These are phyloP conservation scores for Aureobasidium sp. DNA, from an alignment of 2,329 filamentous ascomycete species.

Conservation along the genomic window DNA sequence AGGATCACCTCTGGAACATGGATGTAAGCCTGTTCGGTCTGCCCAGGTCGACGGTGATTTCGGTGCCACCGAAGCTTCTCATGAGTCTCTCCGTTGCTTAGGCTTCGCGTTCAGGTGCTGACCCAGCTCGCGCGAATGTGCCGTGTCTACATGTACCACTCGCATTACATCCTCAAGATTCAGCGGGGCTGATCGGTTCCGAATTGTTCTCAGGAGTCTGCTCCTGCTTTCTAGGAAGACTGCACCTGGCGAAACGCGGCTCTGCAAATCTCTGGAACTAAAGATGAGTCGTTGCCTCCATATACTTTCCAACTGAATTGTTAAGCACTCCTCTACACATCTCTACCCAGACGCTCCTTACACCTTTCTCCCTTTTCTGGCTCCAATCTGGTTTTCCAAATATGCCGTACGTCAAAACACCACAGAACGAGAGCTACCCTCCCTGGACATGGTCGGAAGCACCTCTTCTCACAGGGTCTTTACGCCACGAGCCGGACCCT, in stretches of 20 bases:
- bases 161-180: neutral
- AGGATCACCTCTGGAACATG: neutral
- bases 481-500: conserved; percentile 59
- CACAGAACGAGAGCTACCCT: neutral
- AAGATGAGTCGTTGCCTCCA: neutral
- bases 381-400: neutral
- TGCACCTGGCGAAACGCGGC: neutral
- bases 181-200: neutral
- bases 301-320: neutral
- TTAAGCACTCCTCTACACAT: neutral
- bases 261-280: neutral
- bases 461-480: conserved; percentile 61
- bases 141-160: neutral
- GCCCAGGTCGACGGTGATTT: neutral
- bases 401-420: conserved; percentile 1
- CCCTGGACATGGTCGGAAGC: conserved; percentile 58
- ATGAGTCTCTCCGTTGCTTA: neutral
- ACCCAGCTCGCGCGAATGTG: neutral
- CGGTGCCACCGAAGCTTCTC: neutral
- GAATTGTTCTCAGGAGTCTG: neutral
- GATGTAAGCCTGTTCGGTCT: neutral
- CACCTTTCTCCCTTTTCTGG: neutral
- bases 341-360: neutral
- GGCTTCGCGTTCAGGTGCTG: neutral
- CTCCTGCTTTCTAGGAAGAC: neutral